A percentile compares a stretch with the other conserved stretches of the same genome.
Conservation (phyloP, 257 asterid genomes). For the Pogostemon cablin region DNA sequence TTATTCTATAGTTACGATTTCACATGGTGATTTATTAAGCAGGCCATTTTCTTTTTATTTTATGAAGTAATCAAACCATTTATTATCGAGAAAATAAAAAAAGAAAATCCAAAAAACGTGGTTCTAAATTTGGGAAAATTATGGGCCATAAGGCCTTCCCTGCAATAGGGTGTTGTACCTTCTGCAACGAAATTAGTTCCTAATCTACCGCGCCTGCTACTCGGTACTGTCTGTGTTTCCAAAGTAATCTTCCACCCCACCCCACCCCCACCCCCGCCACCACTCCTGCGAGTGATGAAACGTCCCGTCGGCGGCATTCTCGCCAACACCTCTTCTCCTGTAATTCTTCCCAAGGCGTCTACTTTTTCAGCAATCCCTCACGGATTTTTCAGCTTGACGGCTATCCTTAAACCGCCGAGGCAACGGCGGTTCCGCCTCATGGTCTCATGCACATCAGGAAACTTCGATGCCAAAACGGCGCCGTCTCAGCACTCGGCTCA, state of each 20-base stretch:
- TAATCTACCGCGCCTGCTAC: constrained; percentile 7
- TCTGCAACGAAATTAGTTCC: constrained; percentile 29
- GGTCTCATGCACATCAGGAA: constrained; percentile 37
- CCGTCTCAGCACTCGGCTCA: constrained; percentile 29
- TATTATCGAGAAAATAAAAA: background rate
- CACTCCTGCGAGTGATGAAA: constrained; percentile 34
- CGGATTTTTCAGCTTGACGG: constrained; percentile 26
- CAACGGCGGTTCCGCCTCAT: constrained; percentile 32
- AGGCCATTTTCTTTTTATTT: no score
- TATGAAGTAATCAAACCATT: background rate
- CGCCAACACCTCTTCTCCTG: constrained; percentile 34
- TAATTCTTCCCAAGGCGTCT: constrained; percentile 22
- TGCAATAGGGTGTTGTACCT: constrained; percentile 33
- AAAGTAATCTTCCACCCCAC: constrained; percentile 16
- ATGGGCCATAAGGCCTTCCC: background rate
- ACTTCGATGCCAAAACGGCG: constrained; percentile 29
- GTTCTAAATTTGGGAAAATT: background rate
- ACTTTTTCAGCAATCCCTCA: constrained; percentile 3
- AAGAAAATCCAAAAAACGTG: background rate
- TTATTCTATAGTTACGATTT: no score
- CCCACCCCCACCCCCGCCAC: constrained; percentile 15
- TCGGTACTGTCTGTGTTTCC: constrained; percentile 31
- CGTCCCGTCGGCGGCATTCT: constrained; percentile 39
- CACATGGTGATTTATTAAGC: no score
- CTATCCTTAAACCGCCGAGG: constrained; percentile 35